phyloP scores from a whole-genome alignment of 208 protist genomes.

The Trichomonas tenax region DNA sequence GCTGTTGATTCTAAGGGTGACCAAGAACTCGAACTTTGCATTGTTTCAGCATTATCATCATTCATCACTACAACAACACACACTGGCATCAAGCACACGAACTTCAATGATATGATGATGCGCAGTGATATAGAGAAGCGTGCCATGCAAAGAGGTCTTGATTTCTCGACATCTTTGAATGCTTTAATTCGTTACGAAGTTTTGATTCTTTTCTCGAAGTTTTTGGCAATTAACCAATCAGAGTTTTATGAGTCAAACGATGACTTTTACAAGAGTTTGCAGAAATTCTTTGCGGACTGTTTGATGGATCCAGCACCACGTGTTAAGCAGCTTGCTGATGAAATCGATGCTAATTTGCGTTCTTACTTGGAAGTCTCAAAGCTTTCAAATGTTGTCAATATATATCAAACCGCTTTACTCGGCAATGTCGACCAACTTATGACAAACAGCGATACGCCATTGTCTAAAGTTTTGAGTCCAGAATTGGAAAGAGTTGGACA shows the following conservation, averaged over 20 bases:
- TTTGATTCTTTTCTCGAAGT: neutral
- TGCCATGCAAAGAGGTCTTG: neutral
- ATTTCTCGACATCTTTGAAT: neutral
- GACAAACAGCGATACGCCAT: neutral
- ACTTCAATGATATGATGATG: neutral
- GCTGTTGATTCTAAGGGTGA: neutral
- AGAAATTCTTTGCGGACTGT: neutral
- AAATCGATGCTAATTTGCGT: neutral
- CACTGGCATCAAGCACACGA: neutral
- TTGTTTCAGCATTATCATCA: neutral
- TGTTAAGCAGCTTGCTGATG: neutral
- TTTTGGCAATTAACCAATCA: neutral
- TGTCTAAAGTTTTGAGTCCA: neutral
- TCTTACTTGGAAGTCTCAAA: neutral
- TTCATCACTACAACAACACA: too few species aligned
- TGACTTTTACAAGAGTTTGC: neutral
- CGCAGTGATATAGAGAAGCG: neutral
- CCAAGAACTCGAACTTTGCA: neutral
- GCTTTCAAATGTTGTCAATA: neutral
- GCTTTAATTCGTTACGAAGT: neutral
- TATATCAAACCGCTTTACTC: neutral
- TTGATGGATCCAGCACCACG: neutral
- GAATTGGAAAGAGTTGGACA: too few species aligned
- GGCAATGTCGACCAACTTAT: neutral
- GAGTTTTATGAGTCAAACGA: neutral